These are phyloP conservation scores for Emmonsiellopsis sp. DNA, from an alignment of 2,329 filamentous ascomycete genomes.

Conservation along the genomic window DNA sequence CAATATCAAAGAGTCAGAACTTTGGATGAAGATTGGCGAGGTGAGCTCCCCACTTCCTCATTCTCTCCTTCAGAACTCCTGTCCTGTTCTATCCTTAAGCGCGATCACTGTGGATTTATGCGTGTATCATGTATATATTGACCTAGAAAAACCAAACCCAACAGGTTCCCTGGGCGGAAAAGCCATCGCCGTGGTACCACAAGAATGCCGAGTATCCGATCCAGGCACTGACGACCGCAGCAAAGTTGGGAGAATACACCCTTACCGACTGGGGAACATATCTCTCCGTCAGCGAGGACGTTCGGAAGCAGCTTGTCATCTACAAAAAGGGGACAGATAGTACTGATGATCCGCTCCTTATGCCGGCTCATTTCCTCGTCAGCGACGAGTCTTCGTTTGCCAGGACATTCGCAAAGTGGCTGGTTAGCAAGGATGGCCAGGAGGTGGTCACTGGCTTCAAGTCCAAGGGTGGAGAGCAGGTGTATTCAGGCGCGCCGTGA, in stretches of 20 bases:
- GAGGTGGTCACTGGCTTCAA: neutral
- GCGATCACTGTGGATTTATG: too few relatives aligned
- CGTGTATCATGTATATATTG: neutral
- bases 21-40: constrained; percentile 40
- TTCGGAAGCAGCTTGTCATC: constrained; percentile 25
- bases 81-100: too few relatives aligned
- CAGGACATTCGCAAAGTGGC: neutral
- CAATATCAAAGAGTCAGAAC: constrained; percentile 39
- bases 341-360: constrained; percentile 29
- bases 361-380: constrained; percentile 27
- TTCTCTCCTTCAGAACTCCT: neutral
- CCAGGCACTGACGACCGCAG: constrained; percentile 35
- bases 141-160: neutral
- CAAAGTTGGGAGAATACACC: constrained; percentile 35
- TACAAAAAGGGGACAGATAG: constrained; percentile 23
- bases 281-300: constrained; percentile 25
- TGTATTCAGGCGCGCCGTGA: neutral
- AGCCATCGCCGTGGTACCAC: neutral
- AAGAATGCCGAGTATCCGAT: constrained; percentile 28
- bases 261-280: constrained; percentile 38
- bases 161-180: neutral
- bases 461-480: neutral
- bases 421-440: neutral
- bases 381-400: neutral
- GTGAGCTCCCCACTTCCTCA: constrained; percentile 5